A percentile compares a stretch with the other conserved stretches of the same genome.
phyloP scores from a whole-genome alignment of 129 eudicot genomes.

The carrot (Daucus carota) region DNA sequence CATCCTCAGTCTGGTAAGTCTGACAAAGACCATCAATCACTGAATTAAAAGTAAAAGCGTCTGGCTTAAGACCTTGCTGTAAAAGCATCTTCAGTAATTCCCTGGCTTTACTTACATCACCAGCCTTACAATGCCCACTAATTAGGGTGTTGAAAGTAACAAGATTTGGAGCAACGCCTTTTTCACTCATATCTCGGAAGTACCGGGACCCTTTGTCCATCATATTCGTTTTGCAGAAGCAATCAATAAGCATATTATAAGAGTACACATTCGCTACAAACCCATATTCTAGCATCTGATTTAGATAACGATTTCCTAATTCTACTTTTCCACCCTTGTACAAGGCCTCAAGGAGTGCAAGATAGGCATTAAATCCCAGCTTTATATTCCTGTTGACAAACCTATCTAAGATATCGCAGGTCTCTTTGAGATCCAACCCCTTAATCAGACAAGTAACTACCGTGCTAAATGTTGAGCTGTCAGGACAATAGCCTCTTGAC shows the following conservation, averaged over 20 bases:
- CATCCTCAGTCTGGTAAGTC: slow-evolving; percentile 64
- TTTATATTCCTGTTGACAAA: slow-evolving; percentile 35
- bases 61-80: slow-evolving; percentile 56
- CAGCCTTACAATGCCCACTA: slow-evolving; percentile 56
- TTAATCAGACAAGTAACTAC: slow-evolving; percentile 63
- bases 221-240: slow-evolving; percentile 64
- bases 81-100: slow-evolving; percentile 68
- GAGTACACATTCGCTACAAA: slow-evolving; percentile 46
- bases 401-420: slow-evolving; percentile 53
- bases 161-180: slow-evolving; percentile 52
- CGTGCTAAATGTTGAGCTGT: slow-evolving; percentile 40
- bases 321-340: slow-evolving; percentile 31
- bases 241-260: slow-evolving; percentile 75
- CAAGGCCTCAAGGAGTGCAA: slow-evolving; percentile 54
- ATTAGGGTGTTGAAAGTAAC: slow-evolving; percentile 77
- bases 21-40: slow-evolving; percentile 74
- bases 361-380: slow-evolving; percentile 51
- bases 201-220: slow-evolving; percentile 48
- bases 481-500: slow-evolving; percentile 59
- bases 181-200: slow-evolving; percentile 51
- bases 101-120: slow-evolving; percentile 38
- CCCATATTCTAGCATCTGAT: slow-evolving; percentile 37
- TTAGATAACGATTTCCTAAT: slow-evolving; percentile 50
- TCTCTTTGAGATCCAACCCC: slow-evolving; percentile 49
- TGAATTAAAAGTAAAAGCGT: slow-evolving; percentile 62